Evolutionary conservation across 2,329 filamentous ascomycete genomes (phyloP).

Genomic region (Trichoderma cornu-damae): DNA sequence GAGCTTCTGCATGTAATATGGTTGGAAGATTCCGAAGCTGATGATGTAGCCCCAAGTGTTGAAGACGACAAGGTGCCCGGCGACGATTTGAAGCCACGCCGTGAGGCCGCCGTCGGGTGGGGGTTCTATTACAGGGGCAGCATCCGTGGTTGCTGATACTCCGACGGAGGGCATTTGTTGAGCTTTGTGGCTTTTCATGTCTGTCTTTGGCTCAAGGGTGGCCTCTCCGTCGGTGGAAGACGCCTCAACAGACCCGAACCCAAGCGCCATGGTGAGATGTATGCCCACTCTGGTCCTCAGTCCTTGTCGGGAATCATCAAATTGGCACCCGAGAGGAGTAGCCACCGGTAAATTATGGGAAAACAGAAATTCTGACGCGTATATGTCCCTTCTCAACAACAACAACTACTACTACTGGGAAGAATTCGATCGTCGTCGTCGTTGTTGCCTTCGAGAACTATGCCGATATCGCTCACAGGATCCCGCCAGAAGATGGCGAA

Average conservation of each 20-base stretch:
- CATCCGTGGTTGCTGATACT: background rate
- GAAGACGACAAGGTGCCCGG: constrained; percentile 35
- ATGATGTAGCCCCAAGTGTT: constrained; percentile 39
- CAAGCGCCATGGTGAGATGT: background rate
- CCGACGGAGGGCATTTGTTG: background rate
- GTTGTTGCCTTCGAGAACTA: background rate
- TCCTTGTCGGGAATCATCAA: background rate
- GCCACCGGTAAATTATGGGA: background rate
- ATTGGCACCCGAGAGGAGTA: background rate
- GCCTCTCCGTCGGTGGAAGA: background rate
- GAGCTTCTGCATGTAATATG: constrained; percentile 35
- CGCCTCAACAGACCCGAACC: background rate
- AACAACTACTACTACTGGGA: background rate
- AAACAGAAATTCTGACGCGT: background rate
- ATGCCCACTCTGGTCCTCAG: background rate
- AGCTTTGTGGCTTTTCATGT: background rate
- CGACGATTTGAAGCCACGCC: constrained; percentile 38
- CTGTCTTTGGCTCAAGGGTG: background rate
- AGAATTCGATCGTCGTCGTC: background rate
- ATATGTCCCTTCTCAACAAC: background rate
- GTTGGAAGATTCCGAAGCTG: constrained; percentile 38
- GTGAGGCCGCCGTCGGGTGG: constrained; percentile 35
- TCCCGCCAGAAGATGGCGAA: background rate
- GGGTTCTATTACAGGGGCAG: background rate
- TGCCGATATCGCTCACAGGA: constrained; percentile 5